Percentiles rank a stretch among this genome's conserved stretches.
phyloP scores from a whole-genome alignment of 2,329 filamentous ascomycete species.

The Mollisia scopiformis region DNA sequence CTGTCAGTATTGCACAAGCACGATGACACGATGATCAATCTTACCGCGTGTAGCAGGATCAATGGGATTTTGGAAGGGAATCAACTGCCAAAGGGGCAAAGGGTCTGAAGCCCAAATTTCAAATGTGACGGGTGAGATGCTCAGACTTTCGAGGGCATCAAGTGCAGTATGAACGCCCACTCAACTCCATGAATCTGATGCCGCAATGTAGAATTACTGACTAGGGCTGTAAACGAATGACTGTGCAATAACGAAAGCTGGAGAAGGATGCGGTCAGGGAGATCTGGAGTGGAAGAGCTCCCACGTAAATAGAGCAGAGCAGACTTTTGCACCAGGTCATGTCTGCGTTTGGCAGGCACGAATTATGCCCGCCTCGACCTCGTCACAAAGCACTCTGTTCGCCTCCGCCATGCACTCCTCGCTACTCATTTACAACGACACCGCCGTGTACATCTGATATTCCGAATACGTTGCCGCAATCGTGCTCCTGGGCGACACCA shows the following conservation, averaged over 20 bases:
- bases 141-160: constrained; percentile 4
- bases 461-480: no score
- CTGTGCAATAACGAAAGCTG: not conserved
- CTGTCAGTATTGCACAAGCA: not conserved
- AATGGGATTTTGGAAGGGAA: not conserved
- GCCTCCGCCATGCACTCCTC: not conserved
- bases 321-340: not conserved
- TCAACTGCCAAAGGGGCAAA: no score
- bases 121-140: no score
- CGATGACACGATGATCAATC: not conserved
- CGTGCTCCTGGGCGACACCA: no score
- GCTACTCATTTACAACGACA: not conserved
- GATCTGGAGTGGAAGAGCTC: not conserved
- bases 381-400: not conserved
- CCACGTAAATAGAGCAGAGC: not conserved
- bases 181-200: not conserved
- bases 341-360: not conserved
- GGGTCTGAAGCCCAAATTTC: no score
- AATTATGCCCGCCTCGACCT: not conserved
- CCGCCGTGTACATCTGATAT: not conserved
- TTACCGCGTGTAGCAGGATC: not conserved
- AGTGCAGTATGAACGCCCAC: not conserved
- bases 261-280: not conserved
- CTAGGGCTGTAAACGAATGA: constrained; percentile 7
- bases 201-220: not conserved